These are phyloP conservation scores for Kickxella alabastrina DNA, from an alignment of 192 early-diverging fungal species.

Conservation along the genomic window DNA sequence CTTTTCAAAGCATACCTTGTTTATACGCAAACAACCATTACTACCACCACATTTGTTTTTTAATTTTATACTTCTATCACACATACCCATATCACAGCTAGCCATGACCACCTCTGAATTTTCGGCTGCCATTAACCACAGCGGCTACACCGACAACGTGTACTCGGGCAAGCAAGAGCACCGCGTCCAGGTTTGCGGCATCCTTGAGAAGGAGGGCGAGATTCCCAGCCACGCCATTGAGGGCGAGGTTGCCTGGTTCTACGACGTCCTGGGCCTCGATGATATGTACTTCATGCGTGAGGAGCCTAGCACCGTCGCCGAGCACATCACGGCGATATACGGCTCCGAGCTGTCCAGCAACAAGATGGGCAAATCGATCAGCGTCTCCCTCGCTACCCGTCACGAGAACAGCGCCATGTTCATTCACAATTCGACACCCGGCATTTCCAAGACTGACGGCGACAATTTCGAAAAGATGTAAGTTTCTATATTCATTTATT, in stretches of 20 bases:
- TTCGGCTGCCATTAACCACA: constrained; percentile 15
- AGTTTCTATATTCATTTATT: constrained; percentile 7
- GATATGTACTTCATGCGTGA: constrained; percentile 98
- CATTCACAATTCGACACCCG: constrained; percentile 93
- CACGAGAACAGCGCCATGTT: constrained; percentile 85
- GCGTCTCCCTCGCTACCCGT: constrained; percentile 80
- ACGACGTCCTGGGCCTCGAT: constrained; percentile 94
- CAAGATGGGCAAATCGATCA: constrained; percentile 88
- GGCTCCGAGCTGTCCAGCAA: constrained; percentile 90
- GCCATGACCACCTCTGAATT: constrained; percentile 35
- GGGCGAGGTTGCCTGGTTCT: constrained; percentile 94
- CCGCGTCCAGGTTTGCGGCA: constrained; percentile 78
- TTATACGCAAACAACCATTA: not conserved
- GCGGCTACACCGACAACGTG: constrained; percentile 76
- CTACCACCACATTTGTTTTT: not conserved
- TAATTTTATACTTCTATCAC: no score
- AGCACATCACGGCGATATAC: constrained; percentile 95
- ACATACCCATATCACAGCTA: constrained; percentile 1
- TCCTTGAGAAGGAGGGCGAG: constrained; percentile 82
- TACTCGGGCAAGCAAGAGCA: constrained; percentile 92
- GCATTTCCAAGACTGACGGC: constrained; percentile 79
- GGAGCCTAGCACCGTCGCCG: constrained; percentile 83
- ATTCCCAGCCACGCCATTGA: constrained; percentile 86
- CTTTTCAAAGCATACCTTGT: not conserved
- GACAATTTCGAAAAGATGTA: constrained; percentile 75